These are phyloP conservation scores for barley (Hordeum vulgare) DNA, from an alignment of 176 grass and related monocot genomes.

Conservation along the genomic window MorexV3_pseudomolecules_assembly NC_058523.1:483247199-483247698, in stretches of 20 bases:
- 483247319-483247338: neutral
- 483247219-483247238: neutral
- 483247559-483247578: neutral
- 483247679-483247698: neutral
- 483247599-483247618: neutral
- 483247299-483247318: conserved; percentile 27
- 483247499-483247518: neutral
- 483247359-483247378: too few relatives aligned
- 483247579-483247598: neutral
- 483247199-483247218: conserved; percentile 3
- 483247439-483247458: too few relatives aligned
- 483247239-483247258: neutral
- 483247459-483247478: too few relatives aligned
- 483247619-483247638: neutral
- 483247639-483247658: neutral
- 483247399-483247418: too few relatives aligned
- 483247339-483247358: neutral
- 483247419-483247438: too few relatives aligned
- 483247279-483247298: neutral
- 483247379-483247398: too few relatives aligned
- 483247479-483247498: neutral
- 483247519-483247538: neutral
- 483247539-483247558: neutral
- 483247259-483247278: conserved; percentile 15
- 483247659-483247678: neutral